Base-by-base conservation (phyloP, 2,329 filamentous ascomycete species). In the Colletotrichum echinochloae region DNA sequence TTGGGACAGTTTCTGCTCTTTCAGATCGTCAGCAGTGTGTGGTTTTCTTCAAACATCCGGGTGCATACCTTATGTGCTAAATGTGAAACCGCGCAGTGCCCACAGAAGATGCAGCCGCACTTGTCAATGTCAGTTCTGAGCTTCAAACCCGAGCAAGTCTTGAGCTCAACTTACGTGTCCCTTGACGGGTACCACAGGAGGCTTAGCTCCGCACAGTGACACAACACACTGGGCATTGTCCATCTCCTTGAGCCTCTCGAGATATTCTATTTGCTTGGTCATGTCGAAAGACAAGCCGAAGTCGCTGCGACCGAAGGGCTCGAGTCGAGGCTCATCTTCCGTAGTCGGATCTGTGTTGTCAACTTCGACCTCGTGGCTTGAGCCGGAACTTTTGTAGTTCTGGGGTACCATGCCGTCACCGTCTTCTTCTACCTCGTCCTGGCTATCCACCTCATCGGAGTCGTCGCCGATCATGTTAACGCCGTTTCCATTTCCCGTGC, bases 61-160 rank as follows among this genome's bases (percentile, higher is more conserved):
- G 3, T 9, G 14, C 16, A 33, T 61, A 55, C 64, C 48, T 48
- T 66, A 3, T 35, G 5, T 18, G 49, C 35, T 4, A 52, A 5
- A 14, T 62, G 30, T 6, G 28, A 33, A 1, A 23, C 1, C 1
- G 78, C 54, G 39, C 81, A 83, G 0, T 1, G 4, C 0, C 0
- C 1, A 56, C 81, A 83, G 41, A 78, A 81, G 1, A 77, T 28
- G 55, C 83, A 81, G 0, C 72, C 69, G 37, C 81, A 83, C 81
- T 81, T 39, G 20, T 55, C 2, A 39, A 39, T 44, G 51, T 41
- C 11, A 64, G 35, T 64, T 0, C 1, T 20, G 3, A 8, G 51
- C 12, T 33, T 1, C 30, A 16, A 8, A 16, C 8, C 2, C 11
- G 12, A 23, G 14, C 5, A 6, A 23, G 20, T 7, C 11, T 16